Base-by-base conservation (phyloP, 148 eudicot species). In the Rhododendron simsii region DNA sequence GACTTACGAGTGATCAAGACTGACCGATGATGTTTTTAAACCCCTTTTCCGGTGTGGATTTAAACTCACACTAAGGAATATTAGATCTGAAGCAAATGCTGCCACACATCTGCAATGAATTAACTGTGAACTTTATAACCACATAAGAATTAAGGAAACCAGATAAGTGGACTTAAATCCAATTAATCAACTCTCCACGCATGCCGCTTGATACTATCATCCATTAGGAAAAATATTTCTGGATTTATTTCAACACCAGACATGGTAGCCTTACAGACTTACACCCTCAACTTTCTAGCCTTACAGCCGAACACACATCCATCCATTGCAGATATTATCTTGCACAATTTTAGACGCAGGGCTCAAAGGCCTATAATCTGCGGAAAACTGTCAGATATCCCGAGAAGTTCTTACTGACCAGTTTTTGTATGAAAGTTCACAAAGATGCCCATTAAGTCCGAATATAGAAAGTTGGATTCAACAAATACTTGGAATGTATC, bases 1-100 rank as follows among this genome's bases (percentile, higher is more conserved):
- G 45, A 93, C 99, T 94, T 86, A 95, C 98, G 98, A 89, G 86
- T 98, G 99, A 89, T 95, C 98, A 83, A 98, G 88, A 89, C 99
- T 98, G 89, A 98, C 89, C 71, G 89, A 84, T 81, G 91, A 77
- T 53, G 91, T 87, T 91, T 91, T 93, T 85, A 91, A 85, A 88
- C 90, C 97, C 90, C 82, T 90, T 84, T 85, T 85, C 20, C 98
- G 93, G 87, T 98, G 99, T 90, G 99, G 99, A 87, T 98, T 93
- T 81, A 96, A 85, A 88, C 94, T 94, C 57, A 95, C 94, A 82
- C 86, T 86, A 87, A 95, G 85, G 83, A 95, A 98, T 85, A 98
- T 80, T 69, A 98, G 92, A 90, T 98, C 99, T 81, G 99, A 98
- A 89, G 94, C 91, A 92, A 86, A 98, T 79, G 98, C 96, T 55